These are phyloP conservation scores for Claviceps pusilla DNA, from an alignment of 2,329 filamentous ascomycete genomes.

Conservation along the genomic window DNA sequence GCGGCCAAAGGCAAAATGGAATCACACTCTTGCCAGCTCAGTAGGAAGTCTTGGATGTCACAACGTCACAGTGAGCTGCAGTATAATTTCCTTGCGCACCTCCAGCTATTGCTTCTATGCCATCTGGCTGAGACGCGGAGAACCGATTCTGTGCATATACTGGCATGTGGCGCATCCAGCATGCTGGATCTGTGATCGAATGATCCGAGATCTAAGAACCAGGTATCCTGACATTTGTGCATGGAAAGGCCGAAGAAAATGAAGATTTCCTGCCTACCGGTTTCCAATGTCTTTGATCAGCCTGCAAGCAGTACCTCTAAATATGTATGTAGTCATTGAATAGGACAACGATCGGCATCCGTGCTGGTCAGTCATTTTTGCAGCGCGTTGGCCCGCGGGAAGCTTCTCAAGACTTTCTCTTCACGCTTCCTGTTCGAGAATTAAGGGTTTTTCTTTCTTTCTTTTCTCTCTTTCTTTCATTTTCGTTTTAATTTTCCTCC, in stretches of 20 bases:
- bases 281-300: too few relatives aligned
- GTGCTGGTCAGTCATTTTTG: neutral
- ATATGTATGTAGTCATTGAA: neutral
- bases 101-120: neutral
- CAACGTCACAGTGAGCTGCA: too few relatives aligned
- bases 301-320: neutral
- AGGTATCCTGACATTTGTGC: neutral
- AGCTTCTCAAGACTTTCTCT: neutral
- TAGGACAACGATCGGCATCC: neutral
- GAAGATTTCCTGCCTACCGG: neutral
- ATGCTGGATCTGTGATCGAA: slow-evolving; percentile 3
- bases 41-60: too few relatives aligned
- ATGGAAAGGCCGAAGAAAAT: neutral
- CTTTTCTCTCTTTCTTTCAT: too few relatives aligned
- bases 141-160: neutral
- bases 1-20: too few relatives aligned
- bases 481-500: too few relatives aligned
- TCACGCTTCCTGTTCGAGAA: neutral
- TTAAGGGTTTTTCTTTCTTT: too few relatives aligned
- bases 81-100: too few relatives aligned
- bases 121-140: slow-evolving; percentile 1
- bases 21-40: too few relatives aligned
- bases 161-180: neutral
- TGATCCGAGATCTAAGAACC: slow-evolving; percentile 3
- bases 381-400: neutral